Percentiles rank a stretch among this genome's conserved stretches.
phyloP scores from a whole-genome alignment of 345 rosid genomes.

The Crucihimalaya himalaica region DNA sequence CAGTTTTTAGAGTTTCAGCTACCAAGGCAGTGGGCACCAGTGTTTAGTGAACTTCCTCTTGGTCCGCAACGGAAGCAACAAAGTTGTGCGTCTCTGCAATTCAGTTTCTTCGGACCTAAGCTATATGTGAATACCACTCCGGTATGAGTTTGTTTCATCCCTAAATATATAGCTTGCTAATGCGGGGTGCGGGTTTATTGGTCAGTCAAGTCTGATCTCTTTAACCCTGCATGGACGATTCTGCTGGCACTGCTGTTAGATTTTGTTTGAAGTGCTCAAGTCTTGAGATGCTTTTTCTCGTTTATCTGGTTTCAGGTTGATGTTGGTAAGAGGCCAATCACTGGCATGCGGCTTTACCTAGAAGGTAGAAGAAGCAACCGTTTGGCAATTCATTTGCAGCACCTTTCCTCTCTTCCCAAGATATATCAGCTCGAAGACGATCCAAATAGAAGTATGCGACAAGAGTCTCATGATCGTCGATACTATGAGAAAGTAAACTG shows the following conservation, averaged over 20 bases:
- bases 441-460: slow-evolving; percentile 50
- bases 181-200: background rate
- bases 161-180: slow-evolving; percentile 5
- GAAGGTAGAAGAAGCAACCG: slow-evolving; percentile 90
- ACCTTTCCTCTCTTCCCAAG: slow-evolving; percentile 93
- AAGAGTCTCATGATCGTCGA: slow-evolving; percentile 59
- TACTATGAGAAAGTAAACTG: slow-evolving; percentile 91
- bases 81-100: slow-evolving; percentile 69
- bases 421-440: slow-evolving; percentile 77
- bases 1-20: slow-evolving; percentile 97
- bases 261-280: slow-evolving; percentile 11
- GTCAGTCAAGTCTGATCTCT: slow-evolving; percentile 12
- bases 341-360: slow-evolving; percentile 92
- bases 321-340: slow-evolving; percentile 91
- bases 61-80: slow-evolving; percentile 87
- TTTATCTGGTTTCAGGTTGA: slow-evolving; percentile 62
- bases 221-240: background rate
- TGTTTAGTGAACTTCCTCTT: slow-evolving; percentile 95
- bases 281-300: slow-evolving; percentile 21
- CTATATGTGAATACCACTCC: slow-evolving; percentile 76
- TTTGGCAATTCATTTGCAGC: slow-evolving; percentile 87
- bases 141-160: slow-evolving; percentile 48
- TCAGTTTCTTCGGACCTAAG: slow-evolving; percentile 93
- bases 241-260: slow-evolving; percentile 9
- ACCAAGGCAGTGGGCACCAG: slow-evolving; percentile 97